Percentiles rank a stretch among this genome's conserved stretches.
Evolutionary conservation across 2,329 filamentous ascomycete species (phyloP).

Genomic region (Colletotrichum truncatum): DNA sequence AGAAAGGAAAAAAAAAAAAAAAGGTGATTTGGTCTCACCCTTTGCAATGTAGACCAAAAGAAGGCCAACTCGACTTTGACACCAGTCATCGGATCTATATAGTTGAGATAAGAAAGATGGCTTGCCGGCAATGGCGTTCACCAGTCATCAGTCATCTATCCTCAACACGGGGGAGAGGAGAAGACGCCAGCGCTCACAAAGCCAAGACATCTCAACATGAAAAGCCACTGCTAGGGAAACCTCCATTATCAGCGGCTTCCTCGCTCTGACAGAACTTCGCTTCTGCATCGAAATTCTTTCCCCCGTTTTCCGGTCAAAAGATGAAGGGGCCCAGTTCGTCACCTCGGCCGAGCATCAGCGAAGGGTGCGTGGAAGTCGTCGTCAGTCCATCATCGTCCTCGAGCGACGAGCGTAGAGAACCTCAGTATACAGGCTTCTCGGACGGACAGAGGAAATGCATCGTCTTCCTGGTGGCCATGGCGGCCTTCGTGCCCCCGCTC

Average conservation of each 20-base stretch:
- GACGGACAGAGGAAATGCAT: neutral
- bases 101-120: neutral
- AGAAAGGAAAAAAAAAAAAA: no score
- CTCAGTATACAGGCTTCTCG: neutral
- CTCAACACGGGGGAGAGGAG: neutral
- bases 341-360: neutral
- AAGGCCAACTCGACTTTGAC: no score
- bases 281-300: neutral
- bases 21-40: neutral
- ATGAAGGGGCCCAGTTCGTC: neutral
- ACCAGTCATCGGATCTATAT: neutral
- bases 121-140: neutral
- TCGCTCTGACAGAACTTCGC: neutral
- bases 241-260: neutral
- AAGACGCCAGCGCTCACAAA: neutral
- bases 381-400: neutral
- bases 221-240: neutral
- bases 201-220: neutral
- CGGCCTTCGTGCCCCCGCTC: constrained; percentile 26
- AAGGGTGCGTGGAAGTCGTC: neutral
- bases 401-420: neutral
- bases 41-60: neutral
- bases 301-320: neutral
- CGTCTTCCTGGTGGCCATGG: neutral
- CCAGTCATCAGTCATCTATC: neutral